Evolutionary conservation across 768 basidiomycete species (phyloP).

Genomic region (Steccherinum ochraceum): DNA sequence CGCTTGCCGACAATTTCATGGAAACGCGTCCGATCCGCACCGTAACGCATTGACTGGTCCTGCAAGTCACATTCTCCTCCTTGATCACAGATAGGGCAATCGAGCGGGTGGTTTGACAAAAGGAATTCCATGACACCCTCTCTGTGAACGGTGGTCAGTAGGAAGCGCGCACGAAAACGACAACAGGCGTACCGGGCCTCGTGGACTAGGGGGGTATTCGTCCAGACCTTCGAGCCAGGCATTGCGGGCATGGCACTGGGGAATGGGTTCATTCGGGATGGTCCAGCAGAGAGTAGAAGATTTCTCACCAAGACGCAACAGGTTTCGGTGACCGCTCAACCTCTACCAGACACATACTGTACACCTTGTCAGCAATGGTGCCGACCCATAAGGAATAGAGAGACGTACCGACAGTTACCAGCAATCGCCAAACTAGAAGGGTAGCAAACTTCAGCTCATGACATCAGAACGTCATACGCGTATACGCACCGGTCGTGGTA

Average conservation of each 20-base stretch:
- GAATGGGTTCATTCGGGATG: constrained; percentile 2
- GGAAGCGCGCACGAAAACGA: too few relatives aligned
- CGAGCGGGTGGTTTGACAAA: constrained; percentile 94
- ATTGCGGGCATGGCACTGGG: constrained; percentile 95
- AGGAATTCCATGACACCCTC: constrained; percentile 99
- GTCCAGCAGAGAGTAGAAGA: constrained; percentile 6
- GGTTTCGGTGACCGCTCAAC: constrained; percentile 95
- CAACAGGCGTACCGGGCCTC: constrained; percentile 58
- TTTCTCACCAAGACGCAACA: constrained; percentile 78
- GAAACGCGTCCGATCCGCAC: constrained; percentile 94
- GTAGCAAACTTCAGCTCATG: constrained; percentile 6
- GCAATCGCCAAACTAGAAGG: constrained; percentile 79
- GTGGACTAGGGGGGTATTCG: constrained; percentile 86
- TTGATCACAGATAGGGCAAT: constrained; percentile 98
- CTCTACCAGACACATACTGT: constrained; percentile 97
- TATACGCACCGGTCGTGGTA: constrained; percentile 72
- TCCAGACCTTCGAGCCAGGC: constrained; percentile 89
- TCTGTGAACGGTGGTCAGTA: too few relatives aligned
- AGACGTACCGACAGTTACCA: constrained; percentile 87
- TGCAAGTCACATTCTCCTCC: constrained; percentile 98
- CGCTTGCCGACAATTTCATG: constrained; percentile 98
- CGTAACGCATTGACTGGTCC: constrained; percentile 99
- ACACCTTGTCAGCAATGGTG: constrained; percentile 7
- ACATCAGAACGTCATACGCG: not conserved
- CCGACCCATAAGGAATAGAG: not conserved